A percentile compares a stretch with the other conserved stretches of the same genome.
Conservation (phyloP, 805 yeast species). For the Wickerhamomyces bisporus region DNA sequence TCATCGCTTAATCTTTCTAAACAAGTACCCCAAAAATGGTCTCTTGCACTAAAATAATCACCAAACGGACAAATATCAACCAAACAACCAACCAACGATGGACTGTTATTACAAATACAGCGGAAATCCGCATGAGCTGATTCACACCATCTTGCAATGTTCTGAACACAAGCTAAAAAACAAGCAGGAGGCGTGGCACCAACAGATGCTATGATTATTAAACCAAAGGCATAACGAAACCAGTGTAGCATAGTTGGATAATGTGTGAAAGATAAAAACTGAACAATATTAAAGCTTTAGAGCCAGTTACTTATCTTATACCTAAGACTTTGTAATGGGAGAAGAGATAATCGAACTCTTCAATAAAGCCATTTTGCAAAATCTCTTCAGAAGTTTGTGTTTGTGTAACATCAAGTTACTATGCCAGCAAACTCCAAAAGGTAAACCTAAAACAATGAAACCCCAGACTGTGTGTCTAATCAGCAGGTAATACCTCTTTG, state of each 20-base stretch:
- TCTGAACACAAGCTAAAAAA: constrained; percentile 37
- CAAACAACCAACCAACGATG: constrained; percentile 38
- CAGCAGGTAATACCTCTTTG: too few species aligned
- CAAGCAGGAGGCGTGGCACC: constrained; percentile 48
- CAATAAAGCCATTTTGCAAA: too few species aligned
- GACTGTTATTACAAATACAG: constrained; percentile 35
- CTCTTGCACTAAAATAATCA: constrained; percentile 37
- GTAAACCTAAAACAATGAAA: background rate
- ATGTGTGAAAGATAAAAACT: too few species aligned
- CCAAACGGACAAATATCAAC: constrained; percentile 42
- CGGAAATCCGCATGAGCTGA: constrained; percentile 30
- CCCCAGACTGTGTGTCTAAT: too few species aligned
- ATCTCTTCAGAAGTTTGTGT: too few species aligned
- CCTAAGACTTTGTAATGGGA: too few species aligned
- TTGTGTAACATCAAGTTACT: too few species aligned
- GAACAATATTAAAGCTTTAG: too few species aligned
- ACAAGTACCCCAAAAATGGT: constrained; percentile 46
- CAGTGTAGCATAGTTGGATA: too few species aligned
- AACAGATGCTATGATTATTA: background rate
- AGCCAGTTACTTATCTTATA: too few species aligned
- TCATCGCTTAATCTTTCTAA: constrained; percentile 17
- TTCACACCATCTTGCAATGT: constrained; percentile 31
- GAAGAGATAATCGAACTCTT: too few species aligned
- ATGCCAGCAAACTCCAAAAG: background rate
- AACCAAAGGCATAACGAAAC: background rate